Evolutionary conservation across 805 yeast species (phyloP).

Genomic region (Starmerella floricola): DNA sequence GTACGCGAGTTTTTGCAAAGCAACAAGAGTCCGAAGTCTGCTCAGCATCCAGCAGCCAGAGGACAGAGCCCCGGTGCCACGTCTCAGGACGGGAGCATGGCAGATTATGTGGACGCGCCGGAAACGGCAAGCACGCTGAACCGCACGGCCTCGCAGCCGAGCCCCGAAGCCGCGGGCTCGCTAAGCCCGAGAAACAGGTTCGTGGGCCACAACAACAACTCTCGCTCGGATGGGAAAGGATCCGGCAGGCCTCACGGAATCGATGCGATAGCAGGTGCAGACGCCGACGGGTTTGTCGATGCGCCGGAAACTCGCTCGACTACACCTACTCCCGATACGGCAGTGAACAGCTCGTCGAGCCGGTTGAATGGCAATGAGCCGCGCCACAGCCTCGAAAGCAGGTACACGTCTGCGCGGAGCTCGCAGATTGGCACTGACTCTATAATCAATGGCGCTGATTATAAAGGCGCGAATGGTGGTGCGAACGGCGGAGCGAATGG

Average conservation of each 20-base stretch:
- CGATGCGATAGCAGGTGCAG: background rate
- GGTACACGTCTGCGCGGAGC: no score
- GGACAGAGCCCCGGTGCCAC: background rate
- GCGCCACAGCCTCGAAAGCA: no score
- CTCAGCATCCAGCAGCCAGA: background rate
- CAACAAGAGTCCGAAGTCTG: background rate
- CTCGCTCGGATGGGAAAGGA: no score
- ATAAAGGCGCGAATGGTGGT: no score
- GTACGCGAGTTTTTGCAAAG: slow-evolving; percentile 8
- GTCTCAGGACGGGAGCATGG: background rate
- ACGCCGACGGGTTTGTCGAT: background rate
- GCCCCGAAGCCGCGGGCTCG: slow-evolving; percentile 11
- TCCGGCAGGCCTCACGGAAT: no score
- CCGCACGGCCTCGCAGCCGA: slow-evolving; percentile 13
- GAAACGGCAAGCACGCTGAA: background rate
- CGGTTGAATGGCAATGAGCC: no score
- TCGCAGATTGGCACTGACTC: no score
- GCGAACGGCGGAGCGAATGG: no score
- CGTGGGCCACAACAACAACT: slow-evolving; percentile 5
- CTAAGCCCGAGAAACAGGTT: slow-evolving; percentile 15
- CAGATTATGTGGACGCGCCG: slow-evolving; percentile 7
- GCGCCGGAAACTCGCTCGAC: background rate
- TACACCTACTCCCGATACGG: background rate
- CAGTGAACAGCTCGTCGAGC: background rate
- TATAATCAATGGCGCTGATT: no score